Evolutionary conservation across 768 basidiomycete species (phyloP).

Genomic region (Boletus reticuloceps): DNA sequence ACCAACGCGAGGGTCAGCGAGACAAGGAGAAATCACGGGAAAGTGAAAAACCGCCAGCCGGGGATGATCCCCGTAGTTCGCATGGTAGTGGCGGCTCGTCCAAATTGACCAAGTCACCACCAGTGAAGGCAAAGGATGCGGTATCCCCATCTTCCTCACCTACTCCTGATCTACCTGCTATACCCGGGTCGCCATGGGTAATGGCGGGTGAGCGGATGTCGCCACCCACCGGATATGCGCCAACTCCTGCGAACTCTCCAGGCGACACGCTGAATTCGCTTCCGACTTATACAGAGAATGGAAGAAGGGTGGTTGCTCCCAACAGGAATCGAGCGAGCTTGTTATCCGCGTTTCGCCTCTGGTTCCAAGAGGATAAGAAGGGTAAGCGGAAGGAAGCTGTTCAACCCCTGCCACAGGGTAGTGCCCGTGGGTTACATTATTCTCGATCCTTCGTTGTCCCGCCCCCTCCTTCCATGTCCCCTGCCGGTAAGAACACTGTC

Average conservation of each 20-base stretch:
- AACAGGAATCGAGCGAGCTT: slow-evolving; percentile 75
- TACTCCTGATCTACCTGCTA: slow-evolving; percentile 36
- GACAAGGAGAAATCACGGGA: slow-evolving; percentile 43
- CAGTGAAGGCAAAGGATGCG: slow-evolving; percentile 50
- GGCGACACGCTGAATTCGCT: slow-evolving; percentile 50
- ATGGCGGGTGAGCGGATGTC: slow-evolving; percentile 47
- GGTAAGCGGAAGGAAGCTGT: slow-evolving; percentile 70
- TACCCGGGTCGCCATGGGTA: slow-evolving; percentile 72
- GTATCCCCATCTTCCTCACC: slow-evolving; percentile 49
- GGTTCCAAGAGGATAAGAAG: slow-evolving; percentile 92
- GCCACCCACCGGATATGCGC: slow-evolving; percentile 32
- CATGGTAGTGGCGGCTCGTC: slow-evolving; percentile 58
- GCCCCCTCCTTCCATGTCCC: slow-evolving; percentile 26
- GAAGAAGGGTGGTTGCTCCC: slow-evolving; percentile 33
- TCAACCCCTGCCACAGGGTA: slow-evolving; percentile 19
- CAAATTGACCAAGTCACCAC: slow-evolving; percentile 70
- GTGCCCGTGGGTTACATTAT: slow-evolving; percentile 21
- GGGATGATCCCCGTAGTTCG: slow-evolving; percentile 61
- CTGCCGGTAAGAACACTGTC: slow-evolving; percentile 35
- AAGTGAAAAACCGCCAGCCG: slow-evolving; percentile 40
- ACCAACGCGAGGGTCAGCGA: slow-evolving; percentile 51
- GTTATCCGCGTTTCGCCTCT: slow-evolving; percentile 79
- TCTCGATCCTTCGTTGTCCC: slow-evolving; percentile 26
- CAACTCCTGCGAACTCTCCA: slow-evolving; percentile 53
- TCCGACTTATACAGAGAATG: slow-evolving; percentile 38